Evolutionary conservation across 441 rosid genomes (phyloP).

Genomic region (Cnidoscolus chayamansa): DNA sequence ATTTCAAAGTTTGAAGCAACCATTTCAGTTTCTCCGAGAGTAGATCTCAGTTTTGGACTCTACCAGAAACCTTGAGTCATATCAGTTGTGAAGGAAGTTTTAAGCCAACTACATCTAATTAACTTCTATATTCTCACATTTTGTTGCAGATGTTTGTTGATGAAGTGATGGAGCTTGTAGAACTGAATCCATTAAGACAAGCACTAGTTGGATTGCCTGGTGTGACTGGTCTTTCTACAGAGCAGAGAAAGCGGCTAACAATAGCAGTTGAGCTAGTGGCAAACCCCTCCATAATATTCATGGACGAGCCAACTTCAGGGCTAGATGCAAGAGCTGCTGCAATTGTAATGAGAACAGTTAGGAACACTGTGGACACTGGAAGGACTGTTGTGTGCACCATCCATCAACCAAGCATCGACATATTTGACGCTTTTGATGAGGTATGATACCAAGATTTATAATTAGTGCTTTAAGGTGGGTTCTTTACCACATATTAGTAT

Average conservation of each 20-base stretch:
- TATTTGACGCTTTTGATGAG: constrained; percentile 22
- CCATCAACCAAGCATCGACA: constrained; percentile 39
- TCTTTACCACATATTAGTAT: neutral
- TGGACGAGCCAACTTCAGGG: constrained; percentile 52
- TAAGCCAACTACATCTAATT: neutral
- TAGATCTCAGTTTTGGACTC: neutral
- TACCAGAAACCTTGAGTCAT: neutral
- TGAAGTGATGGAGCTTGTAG: constrained; percentile 44
- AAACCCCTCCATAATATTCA: constrained; percentile 44
- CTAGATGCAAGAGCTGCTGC: constrained; percentile 52
- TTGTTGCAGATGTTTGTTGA: constrained; percentile 35
- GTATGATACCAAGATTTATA: neutral
- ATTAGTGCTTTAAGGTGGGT: constrained; percentile 24
- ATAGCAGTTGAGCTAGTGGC: constrained; percentile 47
- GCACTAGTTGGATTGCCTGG: constrained; percentile 43
- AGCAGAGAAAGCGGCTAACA: constrained; percentile 44
- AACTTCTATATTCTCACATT: neutral
- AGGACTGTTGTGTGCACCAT: constrained; percentile 46
- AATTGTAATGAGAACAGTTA: constrained; percentile 45
- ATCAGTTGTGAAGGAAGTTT: neutral
- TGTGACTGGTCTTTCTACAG: constrained; percentile 42
- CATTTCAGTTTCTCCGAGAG: neutral
- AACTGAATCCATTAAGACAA: constrained; percentile 27
- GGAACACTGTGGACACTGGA: constrained; percentile 48
- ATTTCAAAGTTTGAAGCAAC: neutral